These are phyloP conservation scores for Scedosporium dehoogii DNA, from an alignment of 2,329 filamentous ascomycete genomes.

Conservation along the genomic window DNA sequence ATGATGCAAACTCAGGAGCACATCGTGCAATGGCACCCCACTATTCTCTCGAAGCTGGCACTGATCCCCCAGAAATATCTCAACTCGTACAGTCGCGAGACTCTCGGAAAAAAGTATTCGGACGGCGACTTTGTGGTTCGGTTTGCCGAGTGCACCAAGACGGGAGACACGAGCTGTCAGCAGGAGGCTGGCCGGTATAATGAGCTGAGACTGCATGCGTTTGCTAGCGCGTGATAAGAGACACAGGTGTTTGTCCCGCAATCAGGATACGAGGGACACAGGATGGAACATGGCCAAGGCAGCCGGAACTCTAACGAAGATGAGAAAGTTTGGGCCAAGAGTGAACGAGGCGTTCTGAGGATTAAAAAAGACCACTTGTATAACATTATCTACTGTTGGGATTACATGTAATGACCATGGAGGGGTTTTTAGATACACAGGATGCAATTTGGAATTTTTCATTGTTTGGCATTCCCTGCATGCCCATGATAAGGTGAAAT, in stretches of 20 bases:
- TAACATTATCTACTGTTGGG: background rate
- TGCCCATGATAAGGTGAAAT: too few relatives aligned
- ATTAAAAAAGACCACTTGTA: background rate
- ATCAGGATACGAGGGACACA: background rate
- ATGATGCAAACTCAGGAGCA: constrained; percentile 53
- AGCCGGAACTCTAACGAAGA: background rate
- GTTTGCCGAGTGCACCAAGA: constrained; percentile 61
- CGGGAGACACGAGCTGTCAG: constrained; percentile 50
- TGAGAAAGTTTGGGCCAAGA: background rate
- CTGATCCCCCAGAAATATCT: constrained; percentile 78
- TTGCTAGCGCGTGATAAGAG: background rate
- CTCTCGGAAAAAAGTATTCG: constrained; percentile 56
- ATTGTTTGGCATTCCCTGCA: background rate
- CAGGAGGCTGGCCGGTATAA: background rate
- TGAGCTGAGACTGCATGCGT: constrained; percentile 2
- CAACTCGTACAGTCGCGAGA: constrained; percentile 61
- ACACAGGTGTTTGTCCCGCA: background rate
- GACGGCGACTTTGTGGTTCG: constrained; percentile 79
- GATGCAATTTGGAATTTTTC: background rate
- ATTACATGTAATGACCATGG: background rate
- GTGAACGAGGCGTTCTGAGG: background rate
- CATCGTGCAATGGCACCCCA: constrained; percentile 93
- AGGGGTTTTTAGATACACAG: background rate
- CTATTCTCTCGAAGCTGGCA: constrained; percentile 79
- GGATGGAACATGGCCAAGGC: background rate